These are phyloP conservation scores for Boletus huronensis DNA, from an alignment of 768 basidiomycete genomes.

Conservation along the genomic window DNA sequence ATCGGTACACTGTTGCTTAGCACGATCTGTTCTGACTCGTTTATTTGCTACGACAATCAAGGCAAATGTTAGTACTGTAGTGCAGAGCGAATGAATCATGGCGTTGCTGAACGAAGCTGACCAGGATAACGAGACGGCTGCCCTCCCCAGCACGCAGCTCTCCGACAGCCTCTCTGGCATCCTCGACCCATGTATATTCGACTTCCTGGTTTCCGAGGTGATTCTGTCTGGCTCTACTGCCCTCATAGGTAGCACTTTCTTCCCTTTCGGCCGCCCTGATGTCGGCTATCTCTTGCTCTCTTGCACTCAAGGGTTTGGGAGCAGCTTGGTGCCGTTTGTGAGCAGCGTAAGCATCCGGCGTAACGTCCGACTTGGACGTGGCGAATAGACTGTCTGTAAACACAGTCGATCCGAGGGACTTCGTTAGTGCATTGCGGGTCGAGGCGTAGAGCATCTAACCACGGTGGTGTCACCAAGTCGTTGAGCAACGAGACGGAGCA, in stretches of 20 bases:
- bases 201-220: constrained; percentile 54
- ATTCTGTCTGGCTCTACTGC: constrained; percentile 51
- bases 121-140: constrained; percentile 60
- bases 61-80: background rate
- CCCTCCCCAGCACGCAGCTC: constrained; percentile 49
- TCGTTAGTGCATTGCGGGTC: constrained; percentile 64
- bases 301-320: constrained; percentile 76
- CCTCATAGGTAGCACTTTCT: constrained; percentile 51
- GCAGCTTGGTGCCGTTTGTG: constrained; percentile 71
- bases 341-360: constrained; percentile 64
- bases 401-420: constrained; percentile 66
- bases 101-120: constrained; percentile 33
- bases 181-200: constrained; percentile 64
- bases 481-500: background rate
- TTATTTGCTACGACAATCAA: constrained; percentile 53
- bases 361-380: constrained; percentile 64
- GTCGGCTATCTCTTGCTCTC: constrained; percentile 79
- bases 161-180: constrained; percentile 61
- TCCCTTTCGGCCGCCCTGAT: constrained; percentile 74
- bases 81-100: background rate
- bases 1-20: constrained; percentile 41
- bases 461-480: background rate
- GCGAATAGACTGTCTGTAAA: constrained; percentile 80
- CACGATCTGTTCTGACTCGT: constrained; percentile 59
- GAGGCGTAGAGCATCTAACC: constrained; percentile 86